Base-by-base conservation (phyloP, 1,139 yeast species). In the Blastobotrys arbuscula region DNA sequence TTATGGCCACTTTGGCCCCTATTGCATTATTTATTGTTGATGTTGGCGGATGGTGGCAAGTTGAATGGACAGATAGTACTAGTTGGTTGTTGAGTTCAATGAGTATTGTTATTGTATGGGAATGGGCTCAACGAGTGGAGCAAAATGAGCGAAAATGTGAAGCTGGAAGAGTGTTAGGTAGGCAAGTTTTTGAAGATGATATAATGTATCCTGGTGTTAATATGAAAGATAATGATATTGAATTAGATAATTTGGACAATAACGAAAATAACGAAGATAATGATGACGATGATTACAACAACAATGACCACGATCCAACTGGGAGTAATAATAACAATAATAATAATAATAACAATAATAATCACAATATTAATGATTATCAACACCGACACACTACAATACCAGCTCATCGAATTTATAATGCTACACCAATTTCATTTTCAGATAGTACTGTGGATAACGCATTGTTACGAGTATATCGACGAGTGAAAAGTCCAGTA, bases 41-140 rank as follows among this genome's bases (percentile, higher is more conserved):
- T 66, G 79, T 86, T 2, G 76, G 89, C 1, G 82, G 81, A 59
- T 74, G 82, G 10, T 86, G 89, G 83, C 79, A 82, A 12, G 77
- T 78, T 53, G 85, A 82, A 55, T 71, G 84, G 54, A 78, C 88
- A 13, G 94, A 84, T 60, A 71, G 85, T 40, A 82, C 84, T 60
- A 81, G 84, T 39, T 79, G 87, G 35, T 82, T 84, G 1, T 76
- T 83, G 8, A 82, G 82, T 58, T 77, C 84, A 13, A 71, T 83
- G 18, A 77, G 87, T 34, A 84, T 86, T 42, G 84, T 84, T 7
- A 73, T 83, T 10, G 87, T 86, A 0, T 84, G 94, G 92, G 95
- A 84, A 65, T 87, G 95, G 94, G 77, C 84, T 51, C 84, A 84
- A 59, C 74, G 84, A 52, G 74, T 82, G 49, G 76, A 76, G 49